These are phyloP conservation scores for Pelargonium cotyledonis DNA, from an alignment of 441 rosid genomes.

Conservation along the genomic window DNA sequence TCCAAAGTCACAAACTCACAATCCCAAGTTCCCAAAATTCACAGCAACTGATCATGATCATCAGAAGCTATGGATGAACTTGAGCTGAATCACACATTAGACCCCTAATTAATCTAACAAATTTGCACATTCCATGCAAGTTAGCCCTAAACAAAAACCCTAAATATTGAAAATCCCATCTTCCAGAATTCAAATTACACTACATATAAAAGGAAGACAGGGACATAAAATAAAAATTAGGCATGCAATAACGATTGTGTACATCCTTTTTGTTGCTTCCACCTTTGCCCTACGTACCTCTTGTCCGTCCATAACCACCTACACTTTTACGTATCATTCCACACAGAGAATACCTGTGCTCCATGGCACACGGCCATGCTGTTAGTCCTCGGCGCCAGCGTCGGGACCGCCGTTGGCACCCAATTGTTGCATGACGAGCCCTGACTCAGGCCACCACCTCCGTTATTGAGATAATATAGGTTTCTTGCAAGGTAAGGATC, in stretches of 20 bases:
- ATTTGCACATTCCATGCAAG: conserved; percentile 17
- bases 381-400: conserved; percentile 31
- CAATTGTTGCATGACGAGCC: conserved; percentile 35
- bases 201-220: conserved; percentile 9
- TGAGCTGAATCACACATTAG: conserved; percentile 11
- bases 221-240: conserved; percentile 6
- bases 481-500: conserved; percentile 40
- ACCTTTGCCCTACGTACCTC: too few relatives aligned
- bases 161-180: conserved; percentile 9
- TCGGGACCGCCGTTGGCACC: conserved; percentile 47
- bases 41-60: conserved; percentile 26
- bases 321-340: conserved; percentile 39
- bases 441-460: conserved; percentile 22
- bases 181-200: conserved; percentile 9
- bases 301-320: background rate
- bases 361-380: conserved; percentile 39
- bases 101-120: conserved; percentile 17
- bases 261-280: background rate
- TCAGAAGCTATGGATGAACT: conserved; percentile 32
- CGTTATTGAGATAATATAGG: conserved; percentile 29
- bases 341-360: conserved; percentile 50
- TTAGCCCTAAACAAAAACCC: conserved; percentile 14
- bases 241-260: conserved; percentile 13
- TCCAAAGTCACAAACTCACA: conserved; percentile 4
- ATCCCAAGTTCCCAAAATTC: conserved; percentile 35